phyloP scores from a whole-genome alignment of 805 yeast genomes.

The Candida coleopterorum region DNA sequence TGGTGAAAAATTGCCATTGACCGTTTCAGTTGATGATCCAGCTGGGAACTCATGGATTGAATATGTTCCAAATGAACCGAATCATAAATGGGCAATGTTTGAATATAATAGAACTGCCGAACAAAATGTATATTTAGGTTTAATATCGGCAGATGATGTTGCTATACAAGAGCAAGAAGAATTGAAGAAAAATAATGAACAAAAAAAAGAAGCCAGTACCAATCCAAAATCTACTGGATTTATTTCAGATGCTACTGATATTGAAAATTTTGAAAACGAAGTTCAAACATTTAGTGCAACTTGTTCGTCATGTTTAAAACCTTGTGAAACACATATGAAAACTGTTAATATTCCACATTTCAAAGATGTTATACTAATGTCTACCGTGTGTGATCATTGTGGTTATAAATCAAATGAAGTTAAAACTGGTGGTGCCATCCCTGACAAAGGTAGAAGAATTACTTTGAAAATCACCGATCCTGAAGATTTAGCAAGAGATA shows the following conservation, averaged over 20 bases:
- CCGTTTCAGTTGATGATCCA: conserved; percentile 83
- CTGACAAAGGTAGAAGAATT: conserved; percentile 74
- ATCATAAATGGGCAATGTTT: conserved; percentile 83
- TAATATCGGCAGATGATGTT: conserved; percentile 65
- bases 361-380: conserved; percentile 95
- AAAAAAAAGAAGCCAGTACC: conserved; percentile 27
- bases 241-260: conserved; percentile 66
- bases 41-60: conserved; percentile 98
- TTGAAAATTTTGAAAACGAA: conserved; percentile 82
- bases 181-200: conserved; percentile 45
- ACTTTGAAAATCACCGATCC: conserved; percentile 76
- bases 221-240: conserved; percentile 52
- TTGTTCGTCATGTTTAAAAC: conserved; percentile 82
- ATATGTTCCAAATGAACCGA: conserved; percentile 77
- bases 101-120: conserved; percentile 83
- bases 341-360: conserved; percentile 95
- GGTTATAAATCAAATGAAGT: conserved; percentile 97
- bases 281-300: conserved; percentile 91
- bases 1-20: conserved; percentile 75
- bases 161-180: conserved; percentile 44
- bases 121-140: conserved; percentile 81
- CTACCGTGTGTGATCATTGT: conserved; percentile 86
- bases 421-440: conserved; percentile 96
- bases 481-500: conserved; percentile 91
- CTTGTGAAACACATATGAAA: conserved; percentile 94